Base-by-base conservation (phyloP, 2,329 filamentous ascomycete species). In the Colletotrichum chlorophyti region DNA sequence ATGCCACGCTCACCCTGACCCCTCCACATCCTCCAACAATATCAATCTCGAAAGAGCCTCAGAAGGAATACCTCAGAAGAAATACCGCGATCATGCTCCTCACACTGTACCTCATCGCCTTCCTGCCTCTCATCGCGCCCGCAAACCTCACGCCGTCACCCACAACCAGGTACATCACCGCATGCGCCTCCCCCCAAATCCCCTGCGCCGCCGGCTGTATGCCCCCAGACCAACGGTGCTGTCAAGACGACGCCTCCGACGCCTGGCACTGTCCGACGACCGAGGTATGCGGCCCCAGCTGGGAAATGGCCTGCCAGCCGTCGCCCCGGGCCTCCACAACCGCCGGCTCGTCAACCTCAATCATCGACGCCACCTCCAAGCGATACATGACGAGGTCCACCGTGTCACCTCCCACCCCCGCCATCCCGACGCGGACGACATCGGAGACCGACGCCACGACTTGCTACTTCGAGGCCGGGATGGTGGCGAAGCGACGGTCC, bases 181-280 rank as follows among this genome's bases (percentile, higher is more conserved):
- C 7, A 15, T 3, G 9, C 9, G 5, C 32, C 46, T 8, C 34
- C 34, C 24, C 4, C 8, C 6, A 8, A 48, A 8, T 35, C 37
- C 6, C 55, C 35, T 59, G 55, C 37, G 26, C n/a, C 12, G 7
- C 32, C 14, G 12, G 10, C 29, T 54, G 51, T 34, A 26, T 46
- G 15, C 19, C 51, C 5, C 12, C 32, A 15, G 50, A 32, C 14
- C 27, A 19, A 5, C 23, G 32, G 29, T 59, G 55, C 43, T 53
- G 51, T 42, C 34, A 19, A n/a, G n/a, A n/a, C 10, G 43, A 12
- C 14, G 14, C 49, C 41, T 19, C 43, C 15, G 24, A 40, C n/a
- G 38, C 27, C 26, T 59, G 55, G 29, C 34, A 41, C 12, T 49
- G 46, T 26, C 15, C 15, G 14, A 19, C 23, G 19, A n/a, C 12